Conservation (phyloP, 495 filamentous ascomycete species). For the Trichoderma virens region DNA sequence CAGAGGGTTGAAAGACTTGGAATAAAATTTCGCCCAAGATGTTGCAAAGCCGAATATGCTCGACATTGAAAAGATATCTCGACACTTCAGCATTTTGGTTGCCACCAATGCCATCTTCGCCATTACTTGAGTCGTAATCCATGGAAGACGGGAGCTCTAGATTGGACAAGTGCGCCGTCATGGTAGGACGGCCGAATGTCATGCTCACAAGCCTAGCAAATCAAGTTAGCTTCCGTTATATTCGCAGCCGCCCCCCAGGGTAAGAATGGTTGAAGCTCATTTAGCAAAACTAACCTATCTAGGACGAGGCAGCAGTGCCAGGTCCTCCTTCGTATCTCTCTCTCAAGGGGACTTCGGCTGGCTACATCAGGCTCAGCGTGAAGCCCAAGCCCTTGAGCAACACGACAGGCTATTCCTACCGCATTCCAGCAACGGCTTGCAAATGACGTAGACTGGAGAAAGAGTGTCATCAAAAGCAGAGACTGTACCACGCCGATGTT, state of each 20-base stretch:
- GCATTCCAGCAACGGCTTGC: slow-evolving; percentile 41
- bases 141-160: slow-evolving; percentile 24
- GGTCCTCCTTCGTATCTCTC: slow-evolving; percentile 35
- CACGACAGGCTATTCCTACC: slow-evolving; percentile 39
- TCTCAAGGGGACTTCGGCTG: slow-evolving; percentile 26
- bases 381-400: slow-evolving; percentile 40
- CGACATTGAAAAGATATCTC: slow-evolving; percentile 31
- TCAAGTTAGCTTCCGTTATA: background rate
- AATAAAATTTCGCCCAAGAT: slow-evolving; percentile 38
- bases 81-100: slow-evolving; percentile 7
- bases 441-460: slow-evolving; percentile 40
- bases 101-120: slow-evolving; percentile 11
- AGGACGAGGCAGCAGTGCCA: slow-evolving; percentile 45
- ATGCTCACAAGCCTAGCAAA: slow-evolving; percentile 37
- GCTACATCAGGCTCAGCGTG: slow-evolving; percentile 27
- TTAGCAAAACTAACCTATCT: slow-evolving; percentile 32
- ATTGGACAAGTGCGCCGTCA: slow-evolving; percentile 30
- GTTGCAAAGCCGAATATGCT: slow-evolving; percentile 33
- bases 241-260: background rate
- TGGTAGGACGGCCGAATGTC: slow-evolving; percentile 41
- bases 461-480: slow-evolving; percentile 34
- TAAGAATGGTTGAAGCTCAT: too few species aligned
- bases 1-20: slow-evolving; percentile 36
- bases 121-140: slow-evolving; percentile 13
- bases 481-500: slow-evolving; percentile 41